phyloP scores from a whole-genome alignment of 2,329 filamentous ascomycete genomes.

The Apiospora aurea region DNA sequence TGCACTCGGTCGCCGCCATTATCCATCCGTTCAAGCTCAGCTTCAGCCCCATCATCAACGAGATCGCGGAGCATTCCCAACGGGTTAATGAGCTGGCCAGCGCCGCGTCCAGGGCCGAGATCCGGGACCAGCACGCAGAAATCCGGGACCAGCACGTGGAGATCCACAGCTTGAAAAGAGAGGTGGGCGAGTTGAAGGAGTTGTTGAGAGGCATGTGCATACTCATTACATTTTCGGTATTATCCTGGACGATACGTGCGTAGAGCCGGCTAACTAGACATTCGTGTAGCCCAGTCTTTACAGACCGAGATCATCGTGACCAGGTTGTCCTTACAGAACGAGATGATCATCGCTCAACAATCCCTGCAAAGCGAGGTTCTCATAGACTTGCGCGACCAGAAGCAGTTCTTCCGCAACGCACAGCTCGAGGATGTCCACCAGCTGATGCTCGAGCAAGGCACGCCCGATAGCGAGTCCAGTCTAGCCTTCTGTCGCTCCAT shows the following conservation, averaged over 20 bases:
- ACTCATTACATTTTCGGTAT: too few species aligned
- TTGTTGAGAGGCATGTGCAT: too few species aligned
- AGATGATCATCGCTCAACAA: neutral
- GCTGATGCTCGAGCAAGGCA: constrained; percentile 1
- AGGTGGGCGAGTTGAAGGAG: constrained; percentile 12
- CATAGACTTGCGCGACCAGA: neutral
- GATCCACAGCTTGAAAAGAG: neutral
- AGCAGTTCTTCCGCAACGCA: neutral
- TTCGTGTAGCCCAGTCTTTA: too few species aligned
- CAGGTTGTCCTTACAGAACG: too few species aligned
- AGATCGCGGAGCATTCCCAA: constrained; percentile 28
- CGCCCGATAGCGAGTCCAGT: constrained; percentile 20
- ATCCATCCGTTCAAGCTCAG: constrained; percentile 31
- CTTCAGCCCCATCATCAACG: constrained; percentile 31
- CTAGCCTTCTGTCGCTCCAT: constrained; percentile 28
- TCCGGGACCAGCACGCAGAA: constrained; percentile 29
- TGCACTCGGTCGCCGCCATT: constrained; percentile 30
- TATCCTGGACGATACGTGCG: too few species aligned
- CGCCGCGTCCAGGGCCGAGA: constrained; percentile 31
- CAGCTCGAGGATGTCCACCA: constrained; percentile 11
- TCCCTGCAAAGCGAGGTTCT: neutral
- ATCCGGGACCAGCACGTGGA: constrained; percentile 28
- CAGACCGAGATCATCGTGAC: too few species aligned
- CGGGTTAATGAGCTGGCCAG: constrained; percentile 30
- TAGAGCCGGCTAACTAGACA: neutral